Conservation (phyloP, 2,329 filamentous ascomycete genomes). For the Cladosporium sp. region DNA sequence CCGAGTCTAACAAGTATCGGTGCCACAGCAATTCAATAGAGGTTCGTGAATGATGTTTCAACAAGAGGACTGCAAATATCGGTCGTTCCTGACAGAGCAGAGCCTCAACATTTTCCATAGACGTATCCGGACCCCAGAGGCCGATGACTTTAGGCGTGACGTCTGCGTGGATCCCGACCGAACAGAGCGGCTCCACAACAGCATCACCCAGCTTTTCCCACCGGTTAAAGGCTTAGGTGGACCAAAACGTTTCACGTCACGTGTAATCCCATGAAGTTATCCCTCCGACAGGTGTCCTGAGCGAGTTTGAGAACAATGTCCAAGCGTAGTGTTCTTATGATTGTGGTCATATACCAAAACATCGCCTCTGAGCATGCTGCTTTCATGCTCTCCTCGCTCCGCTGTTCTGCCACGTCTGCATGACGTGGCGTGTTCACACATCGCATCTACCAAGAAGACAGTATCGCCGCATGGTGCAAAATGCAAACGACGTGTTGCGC, state of each 20-base stretch:
- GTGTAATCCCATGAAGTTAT: neutral
- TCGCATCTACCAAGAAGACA: too few relatives aligned
- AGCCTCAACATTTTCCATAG: slow-evolving; percentile 2
- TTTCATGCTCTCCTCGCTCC: too few relatives aligned
- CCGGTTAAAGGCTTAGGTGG: neutral
- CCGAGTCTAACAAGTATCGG: neutral
- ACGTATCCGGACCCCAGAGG: neutral
- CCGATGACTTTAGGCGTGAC: slow-evolving; percentile 2
- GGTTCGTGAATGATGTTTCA: neutral
- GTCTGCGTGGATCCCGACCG: slow-evolving; percentile 6
- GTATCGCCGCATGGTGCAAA: too few relatives aligned
- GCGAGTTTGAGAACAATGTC: neutral
- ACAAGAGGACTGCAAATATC: neutral
- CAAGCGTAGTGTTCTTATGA: neutral
- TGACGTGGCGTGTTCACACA: too few relatives aligned
- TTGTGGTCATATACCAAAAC: neutral
- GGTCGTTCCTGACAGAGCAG: neutral
- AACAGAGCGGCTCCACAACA: neutral
- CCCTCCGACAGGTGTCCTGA: neutral
- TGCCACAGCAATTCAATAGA: neutral
- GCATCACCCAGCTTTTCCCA: neutral
- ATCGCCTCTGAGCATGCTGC: too few relatives aligned
- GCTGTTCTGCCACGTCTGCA: too few relatives aligned
- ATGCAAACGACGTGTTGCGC: too few relatives aligned
- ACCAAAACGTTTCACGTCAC: neutral